Evolutionary conservation across 2,329 filamentous ascomycete genomes (phyloP).

Genomic region (Colletotrichum sp.): DNA sequence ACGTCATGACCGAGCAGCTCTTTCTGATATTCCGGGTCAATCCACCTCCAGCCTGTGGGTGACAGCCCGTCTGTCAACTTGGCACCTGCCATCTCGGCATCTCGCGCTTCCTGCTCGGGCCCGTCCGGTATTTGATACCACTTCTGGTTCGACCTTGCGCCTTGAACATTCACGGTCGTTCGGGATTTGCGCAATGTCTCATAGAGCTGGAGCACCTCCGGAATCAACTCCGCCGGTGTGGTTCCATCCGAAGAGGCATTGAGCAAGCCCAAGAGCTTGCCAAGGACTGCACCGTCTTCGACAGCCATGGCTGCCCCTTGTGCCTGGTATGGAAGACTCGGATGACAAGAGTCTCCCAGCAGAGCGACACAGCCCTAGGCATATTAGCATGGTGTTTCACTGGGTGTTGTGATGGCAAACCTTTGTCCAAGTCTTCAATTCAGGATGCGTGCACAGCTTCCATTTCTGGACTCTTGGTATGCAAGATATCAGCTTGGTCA

Average conservation of each 20-base stretch:
- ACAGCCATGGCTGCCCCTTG: constrained; percentile 30
- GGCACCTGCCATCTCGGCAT: neutral
- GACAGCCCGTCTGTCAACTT: neutral
- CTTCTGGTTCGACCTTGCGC: neutral
- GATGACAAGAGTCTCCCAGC: constrained; percentile 19
- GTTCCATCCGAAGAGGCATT: neutral
- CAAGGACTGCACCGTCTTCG: constrained; percentile 28
- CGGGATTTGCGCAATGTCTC: neutral
- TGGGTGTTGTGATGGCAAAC: neutral
- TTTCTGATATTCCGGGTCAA: neutral
- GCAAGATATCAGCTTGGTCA: constrained; percentile 3
- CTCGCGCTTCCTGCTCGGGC: constrained; percentile 4
- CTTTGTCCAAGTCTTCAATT: neutral
- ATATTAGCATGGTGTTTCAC: neutral
- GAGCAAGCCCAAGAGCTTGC: constrained; percentile 29
- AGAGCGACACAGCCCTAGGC: constrained; percentile 13
- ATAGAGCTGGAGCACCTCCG: neutral
- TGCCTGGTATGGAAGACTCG: constrained; percentile 27
- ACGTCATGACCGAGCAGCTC: neutral
- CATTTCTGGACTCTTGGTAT: constrained; percentile 10
- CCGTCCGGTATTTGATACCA: constrained; percentile 13
- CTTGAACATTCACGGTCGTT: neutral
- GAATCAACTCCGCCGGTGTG: neutral
- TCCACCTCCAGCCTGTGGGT: neutral
- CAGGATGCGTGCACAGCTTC: neutral